Base-by-base conservation (phyloP, 495 filamentous ascomycete genomes). In the Trichoderma reesei region DNA sequence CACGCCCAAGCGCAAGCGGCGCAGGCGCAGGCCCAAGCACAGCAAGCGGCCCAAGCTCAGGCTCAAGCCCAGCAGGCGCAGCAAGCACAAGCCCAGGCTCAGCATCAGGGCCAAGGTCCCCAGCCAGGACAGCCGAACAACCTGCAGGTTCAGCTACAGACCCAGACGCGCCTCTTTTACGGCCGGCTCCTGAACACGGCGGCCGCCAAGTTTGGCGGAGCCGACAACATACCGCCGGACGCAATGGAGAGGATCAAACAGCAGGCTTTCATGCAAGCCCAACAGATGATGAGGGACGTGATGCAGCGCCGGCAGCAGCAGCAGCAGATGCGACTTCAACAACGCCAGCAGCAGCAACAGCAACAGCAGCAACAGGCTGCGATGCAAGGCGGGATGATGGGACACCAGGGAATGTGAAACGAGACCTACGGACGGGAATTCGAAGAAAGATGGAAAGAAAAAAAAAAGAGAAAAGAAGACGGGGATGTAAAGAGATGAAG, bases 121-220 rank as follows among this genome's bases (percentile, higher is more conserved):
- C 44, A 48, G 44, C n/a, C 67, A 68, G 36, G 70, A 72, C 69
- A 69, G 39, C 69, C 70, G 37, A 71, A 68, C n/a, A 59, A 65
- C 44, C 64, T 71, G 14, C 68, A 72, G 18, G 33, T n/a, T 2
- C 65, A 72, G 61, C 66, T 71, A 8, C 61, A 64, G 20, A 67
- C 69, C 59, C 76, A 73, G 37, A 72, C 77, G 42, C 74, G 76
- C 48, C 66, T 76, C 14, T 72, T 78, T 62, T 79, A 84, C 33
- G 65, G 73, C 8, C 79, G 82, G 61, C 68, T 80, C n/a, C 76
- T 85, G 66, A 73, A 77, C 7, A 71, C 73, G 5, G 73, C 82
- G 42, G 66, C 71, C 33, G 68, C 68, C 14, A 77, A 78, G 37
- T 84, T 54, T 56, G 72, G 71, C 26, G 71, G 71, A 5, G 68